Evolutionary conservation across 192 early-diverging fungal genomes (phyloP), one percentile per base, ranked within the genome.

Genomic region (Linnemannia zychae): DNA sequence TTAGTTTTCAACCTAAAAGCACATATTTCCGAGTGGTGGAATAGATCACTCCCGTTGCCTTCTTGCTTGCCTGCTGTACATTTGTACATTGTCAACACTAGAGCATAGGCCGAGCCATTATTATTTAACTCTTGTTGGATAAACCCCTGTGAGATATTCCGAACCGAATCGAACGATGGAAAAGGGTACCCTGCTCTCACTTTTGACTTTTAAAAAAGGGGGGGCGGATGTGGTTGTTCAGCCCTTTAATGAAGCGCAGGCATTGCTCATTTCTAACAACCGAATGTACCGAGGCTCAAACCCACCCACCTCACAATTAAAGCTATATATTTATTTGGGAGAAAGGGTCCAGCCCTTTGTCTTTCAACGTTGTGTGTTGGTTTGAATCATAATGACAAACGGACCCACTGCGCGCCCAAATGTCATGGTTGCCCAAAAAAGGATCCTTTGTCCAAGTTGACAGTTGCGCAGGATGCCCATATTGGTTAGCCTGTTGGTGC

Each of bases 161-260:
- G 57, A 28, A 31, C 57, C 57, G 57, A 63, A 63, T 63, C 57
- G 57, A 60, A 60, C 53, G 24, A 60, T 60, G 53, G 53, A 60
- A 60, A 24, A 31, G 24, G 31, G 57, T 63, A 63, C 11, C 9
- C 57, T 28, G 57, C 57, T 60, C 53, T 7, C 24, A 49, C 48
- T 15, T 15, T 9, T 63, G 24, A 31, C 4, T 11, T 9, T 28
- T 24, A 13, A 63, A 44, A 44, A 44, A 9, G 40, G 9, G 40
- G 40, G 40, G 40, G 40, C 40, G 40, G n/a, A 44, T 44, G 40
- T 44, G 40, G 40, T 44, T 44, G 40, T 44, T 44, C 9, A 44
- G 9, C 9, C 40, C 3, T 44, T 9, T 6, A 44, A 3, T 44
- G 40, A 44, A 44, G 40, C 40, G 40, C 40, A 44, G 40, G 40